Evolutionary conservation across 495 filamentous ascomycete genomes (phyloP).

Genomic region (Aspergillus nanangensis): DNA sequence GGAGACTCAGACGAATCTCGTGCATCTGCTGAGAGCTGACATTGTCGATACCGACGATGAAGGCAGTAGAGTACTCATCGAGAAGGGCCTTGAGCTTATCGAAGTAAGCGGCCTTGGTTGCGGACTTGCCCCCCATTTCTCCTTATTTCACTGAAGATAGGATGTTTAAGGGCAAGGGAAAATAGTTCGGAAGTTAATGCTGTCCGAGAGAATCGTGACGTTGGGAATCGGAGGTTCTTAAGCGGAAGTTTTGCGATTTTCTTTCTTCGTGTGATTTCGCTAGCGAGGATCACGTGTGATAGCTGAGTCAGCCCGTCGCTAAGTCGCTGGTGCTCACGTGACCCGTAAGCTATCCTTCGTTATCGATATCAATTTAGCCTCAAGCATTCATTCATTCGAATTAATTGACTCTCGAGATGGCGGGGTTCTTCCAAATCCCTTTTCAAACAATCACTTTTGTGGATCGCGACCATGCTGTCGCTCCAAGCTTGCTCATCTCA

Average conservation of each 20-base stretch:
- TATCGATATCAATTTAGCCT: not conserved
- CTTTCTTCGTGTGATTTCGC: constrained; percentile 33
- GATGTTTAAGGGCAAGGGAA: constrained; percentile 85
- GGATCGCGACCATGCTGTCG: constrained; percentile 21
- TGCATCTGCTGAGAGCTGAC: constrained; percentile 99
- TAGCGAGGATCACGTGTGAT: constrained; percentile 1
- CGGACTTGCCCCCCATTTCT: constrained; percentile 99
- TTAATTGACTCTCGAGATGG: constrained; percentile 20
- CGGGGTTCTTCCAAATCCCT: constrained; percentile 39
- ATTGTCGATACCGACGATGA: constrained; percentile 97
- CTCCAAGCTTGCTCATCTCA: constrained; percentile 44
- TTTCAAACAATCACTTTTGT: constrained; percentile 51
- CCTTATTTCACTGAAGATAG: constrained; percentile 86
- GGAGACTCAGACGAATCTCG: constrained; percentile 90
- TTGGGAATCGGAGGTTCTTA: constrained; percentile 18
- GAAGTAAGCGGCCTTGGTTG: constrained; percentile 96
- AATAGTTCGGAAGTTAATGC: constrained; percentile 25
- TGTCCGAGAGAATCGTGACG: constrained; percentile 20
- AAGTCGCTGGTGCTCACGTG: too few relatives aligned
- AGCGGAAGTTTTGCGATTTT: constrained; percentile 18
- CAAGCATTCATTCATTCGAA: too few relatives aligned
- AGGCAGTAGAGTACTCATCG: constrained; percentile 88
- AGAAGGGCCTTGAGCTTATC: constrained; percentile 95
- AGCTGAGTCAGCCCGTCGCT: not conserved
- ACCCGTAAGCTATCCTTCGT: too few relatives aligned